Evolutionary conservation across 495 filamentous ascomycete species (phyloP), one percentile per base, ranked within the genome.

Genomic region (Daldinia childiae): DNA sequence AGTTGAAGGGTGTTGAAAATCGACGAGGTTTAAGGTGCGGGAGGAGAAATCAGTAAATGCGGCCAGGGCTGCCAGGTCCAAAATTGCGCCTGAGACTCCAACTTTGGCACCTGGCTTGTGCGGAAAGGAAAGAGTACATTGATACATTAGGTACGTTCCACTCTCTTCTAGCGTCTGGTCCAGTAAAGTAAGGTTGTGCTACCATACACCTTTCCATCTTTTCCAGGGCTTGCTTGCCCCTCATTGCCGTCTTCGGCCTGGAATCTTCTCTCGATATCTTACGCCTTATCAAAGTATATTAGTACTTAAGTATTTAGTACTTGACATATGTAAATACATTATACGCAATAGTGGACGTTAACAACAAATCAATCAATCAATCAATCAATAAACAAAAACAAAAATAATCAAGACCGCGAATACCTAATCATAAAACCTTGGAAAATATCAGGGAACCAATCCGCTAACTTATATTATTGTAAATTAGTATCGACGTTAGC

Each of bases 11-110:
- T 68, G 66, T 74, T 76, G 73, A 78, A 77, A 78, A 74, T 78
- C 73, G 39, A 75, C 73, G 75, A 77, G 71, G 73, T 76, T 76
- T 74, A 75, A 71, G 74, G 73, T 76, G 76, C 71, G 76, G 73
- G 76, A 76, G 76, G 76, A 78, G 76, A 78, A 77, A 74, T 74
- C 69, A 75, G 62, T 68, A 73, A 50, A 63, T 51, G 72, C 52
- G 61, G 69, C 64, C 67, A 72, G 75, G 64, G 70, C 73, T 74
- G 68, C 66, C 68, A 64, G 63, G 62, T 51, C 56, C 52, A 68
- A 69, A 64, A 75, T 68, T 72, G 65, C 70, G 64, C 73, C 74
- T 71, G 66, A 67, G 54, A 51, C 67, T 68, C 59, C 62, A 64
- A 64, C 58, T 69, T 57, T 74, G 54, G 67, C 63, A 68, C 71